Evolutionary conservation across 257 asterid species (phyloP), one percentile per base, ranked within the genome.

Genomic region (Capsicum baccatum): DNA sequence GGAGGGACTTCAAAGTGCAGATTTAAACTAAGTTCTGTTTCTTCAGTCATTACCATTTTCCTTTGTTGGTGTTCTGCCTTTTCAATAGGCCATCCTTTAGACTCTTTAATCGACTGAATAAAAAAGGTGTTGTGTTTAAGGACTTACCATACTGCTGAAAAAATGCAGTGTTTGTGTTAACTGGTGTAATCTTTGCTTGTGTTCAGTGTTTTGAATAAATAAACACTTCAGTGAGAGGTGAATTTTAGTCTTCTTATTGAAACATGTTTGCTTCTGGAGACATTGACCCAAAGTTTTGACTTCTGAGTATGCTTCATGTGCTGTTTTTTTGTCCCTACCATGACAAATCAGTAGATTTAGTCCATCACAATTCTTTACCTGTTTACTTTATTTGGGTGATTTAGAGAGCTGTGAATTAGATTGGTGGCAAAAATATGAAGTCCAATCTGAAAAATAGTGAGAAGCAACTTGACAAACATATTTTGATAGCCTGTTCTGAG

Each of bases 141-240:
- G 35, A 70, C 79, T 9, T 26, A 26, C 33, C 33, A 26, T 52
- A 0, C 63, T 76, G 81, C 81, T 76, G 81, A 52, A 76, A 52
- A 21, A 76, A 52, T 47, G 58, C 80, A 47, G 80, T 71, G 79
- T 47, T 52, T 71, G 33, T 70, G 56, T 70, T 70, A 4, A 52
- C 16, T 26, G n/a, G 8, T 42, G 47, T 42, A 42, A 42, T 3
- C 47, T 3, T 6, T 42, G 4, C 47, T 42, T 42, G 4, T 42
- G 47, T 42, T 42, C 47, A 42, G 6, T 42, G 47, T 42, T 42
- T 42, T 42, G 6, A 42, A 42, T 42, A 42, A 48, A 48, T 48
- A 50, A 50, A 12, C 56, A 9, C 56, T 50, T 50, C 12, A 16
- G 2, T 16, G 26, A 57, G 66, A 59, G 3, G 9, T 59, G 67